Conservation (phyloP, 139 green algal species). For the Parachlorella kessleri region DNA sequence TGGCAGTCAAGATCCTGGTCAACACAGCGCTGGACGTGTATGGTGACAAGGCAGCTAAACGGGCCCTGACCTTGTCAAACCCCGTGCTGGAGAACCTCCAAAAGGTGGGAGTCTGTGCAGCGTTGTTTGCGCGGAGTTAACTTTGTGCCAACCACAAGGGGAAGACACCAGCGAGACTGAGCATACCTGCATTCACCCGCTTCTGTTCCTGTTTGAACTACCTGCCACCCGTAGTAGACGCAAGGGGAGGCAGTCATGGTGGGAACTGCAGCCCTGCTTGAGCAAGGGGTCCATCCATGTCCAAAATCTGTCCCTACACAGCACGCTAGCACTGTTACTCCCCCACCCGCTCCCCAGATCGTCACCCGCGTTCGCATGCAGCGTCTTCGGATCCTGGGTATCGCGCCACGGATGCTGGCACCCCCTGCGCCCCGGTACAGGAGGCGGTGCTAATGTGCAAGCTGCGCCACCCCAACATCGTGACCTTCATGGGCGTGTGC, state of each 20-base stretch:
- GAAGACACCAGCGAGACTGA: no score
- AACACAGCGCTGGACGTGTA: constrained; percentile 3
- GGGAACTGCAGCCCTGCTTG: background rate
- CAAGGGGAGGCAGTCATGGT: background rate
- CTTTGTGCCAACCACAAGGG: no score
- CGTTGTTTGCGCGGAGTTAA: background rate
- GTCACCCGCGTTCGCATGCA: no score
- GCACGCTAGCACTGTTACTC: background rate
- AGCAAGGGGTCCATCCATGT: background rate
- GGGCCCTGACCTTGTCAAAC: background rate
- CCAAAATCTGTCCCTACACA: background rate
- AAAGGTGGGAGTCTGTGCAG: background rate
- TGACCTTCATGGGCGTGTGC: constrained; percentile 66
- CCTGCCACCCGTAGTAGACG: no score
- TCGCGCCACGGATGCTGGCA: no score
- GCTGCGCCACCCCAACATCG: constrained; percentile 60
- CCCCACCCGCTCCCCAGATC: background rate
- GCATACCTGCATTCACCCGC: no score
- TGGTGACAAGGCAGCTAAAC: background rate
- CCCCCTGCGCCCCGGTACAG: constrained; percentile 26
- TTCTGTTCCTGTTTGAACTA: no score
- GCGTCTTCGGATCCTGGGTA: no score
- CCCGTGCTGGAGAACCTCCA: background rate
- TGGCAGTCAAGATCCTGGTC: constrained; percentile 62
- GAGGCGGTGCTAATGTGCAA: constrained; percentile 59